Evolutionary conservation across 305 asterid species (phyloP).

Genomic region (Fraxinus ornus): DNA sequence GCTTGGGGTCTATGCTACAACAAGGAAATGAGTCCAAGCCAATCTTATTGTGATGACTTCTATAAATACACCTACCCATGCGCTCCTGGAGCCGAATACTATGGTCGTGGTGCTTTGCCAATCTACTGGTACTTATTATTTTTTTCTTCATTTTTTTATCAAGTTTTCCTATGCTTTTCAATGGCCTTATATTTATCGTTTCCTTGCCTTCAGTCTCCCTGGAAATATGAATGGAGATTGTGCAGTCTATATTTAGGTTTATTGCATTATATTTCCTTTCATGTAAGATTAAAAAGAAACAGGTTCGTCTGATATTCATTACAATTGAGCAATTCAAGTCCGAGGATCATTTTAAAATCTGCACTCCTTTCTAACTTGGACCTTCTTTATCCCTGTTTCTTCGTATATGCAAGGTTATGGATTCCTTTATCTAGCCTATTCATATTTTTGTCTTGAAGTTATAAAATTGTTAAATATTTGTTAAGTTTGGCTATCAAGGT

Average conservation of each 20-base stretch:
- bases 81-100: conserved; percentile 72
- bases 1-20: conserved; percentile 85
- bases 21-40: conserved; percentile 86
- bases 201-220: neutral
- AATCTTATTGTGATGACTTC: conserved; percentile 63
- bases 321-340: neutral
- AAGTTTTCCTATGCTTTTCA: neutral
- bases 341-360: neutral
- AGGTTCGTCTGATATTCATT: neutral
- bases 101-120: conserved; percentile 92
- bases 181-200: neutral
- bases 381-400: neutral
- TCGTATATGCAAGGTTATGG: neutral
- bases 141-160: neutral
- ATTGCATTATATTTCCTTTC: neutral
- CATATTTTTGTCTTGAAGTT: neutral
- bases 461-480: neutral
- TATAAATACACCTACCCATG: conserved; percentile 68
- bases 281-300: neutral
- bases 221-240: neutral
- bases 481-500: neutral
- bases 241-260: neutral
- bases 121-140: conserved; percentile 57
- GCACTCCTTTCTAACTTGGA: neutral
- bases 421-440: neutral